These are phyloP conservation scores for Setaria viridis DNA, from an alignment of 202 grass and related monocot species.

Conservation along the genomic window DNA sequence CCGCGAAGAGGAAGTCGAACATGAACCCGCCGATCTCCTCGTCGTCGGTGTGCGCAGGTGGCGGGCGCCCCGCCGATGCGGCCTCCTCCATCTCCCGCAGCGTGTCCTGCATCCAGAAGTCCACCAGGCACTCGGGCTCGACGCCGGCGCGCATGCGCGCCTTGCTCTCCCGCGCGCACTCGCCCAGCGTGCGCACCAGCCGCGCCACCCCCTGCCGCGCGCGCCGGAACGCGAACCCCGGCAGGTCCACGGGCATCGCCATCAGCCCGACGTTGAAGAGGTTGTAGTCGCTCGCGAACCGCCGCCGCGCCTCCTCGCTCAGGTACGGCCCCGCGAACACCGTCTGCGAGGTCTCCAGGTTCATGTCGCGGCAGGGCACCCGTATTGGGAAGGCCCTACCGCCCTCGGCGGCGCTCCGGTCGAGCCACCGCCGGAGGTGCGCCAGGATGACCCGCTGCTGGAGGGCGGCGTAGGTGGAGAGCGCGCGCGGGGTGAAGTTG, in stretches of 20 bases:
- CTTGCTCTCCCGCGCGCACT: slow-evolving; percentile 71
- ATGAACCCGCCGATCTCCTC: slow-evolving; percentile 77
- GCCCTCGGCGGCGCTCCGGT: neutral
- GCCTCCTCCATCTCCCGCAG: slow-evolving; percentile 69
- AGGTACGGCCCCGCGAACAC: slow-evolving; percentile 91
- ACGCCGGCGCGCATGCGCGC: slow-evolving; percentile 61
- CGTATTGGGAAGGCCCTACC: slow-evolving; percentile 57
- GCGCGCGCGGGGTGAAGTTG: slow-evolving; percentile 84
- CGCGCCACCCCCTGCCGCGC: slow-evolving; percentile 79
- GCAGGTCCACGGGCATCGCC: slow-evolving; percentile 85
- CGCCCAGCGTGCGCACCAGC: slow-evolving; percentile 67
- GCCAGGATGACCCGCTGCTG: slow-evolving; percentile 85
- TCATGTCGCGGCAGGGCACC: slow-evolving; percentile 89
- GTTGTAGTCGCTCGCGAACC: slow-evolving; percentile 81
- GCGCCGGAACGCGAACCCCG: slow-evolving; percentile 86
- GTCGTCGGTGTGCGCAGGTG: slow-evolving; percentile 59
- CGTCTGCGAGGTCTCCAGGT: slow-evolving; percentile 96
- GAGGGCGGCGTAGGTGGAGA: slow-evolving; percentile 81
- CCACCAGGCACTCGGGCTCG: slow-evolving; percentile 79
- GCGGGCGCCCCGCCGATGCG: neutral
- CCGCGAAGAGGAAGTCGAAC: slow-evolving; percentile 95
- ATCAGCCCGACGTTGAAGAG: slow-evolving; percentile 96
- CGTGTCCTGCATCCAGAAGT: slow-evolving; percentile 94
- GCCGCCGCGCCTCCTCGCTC: slow-evolving; percentile 46
- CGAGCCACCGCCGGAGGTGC: slow-evolving; percentile 74